A percentile compares a stretch with the other conserved stretches of the same genome.
phyloP scores from a whole-genome alignment of 2,329 filamentous ascomycete genomes.

The Venturia aucupariae region DNA sequence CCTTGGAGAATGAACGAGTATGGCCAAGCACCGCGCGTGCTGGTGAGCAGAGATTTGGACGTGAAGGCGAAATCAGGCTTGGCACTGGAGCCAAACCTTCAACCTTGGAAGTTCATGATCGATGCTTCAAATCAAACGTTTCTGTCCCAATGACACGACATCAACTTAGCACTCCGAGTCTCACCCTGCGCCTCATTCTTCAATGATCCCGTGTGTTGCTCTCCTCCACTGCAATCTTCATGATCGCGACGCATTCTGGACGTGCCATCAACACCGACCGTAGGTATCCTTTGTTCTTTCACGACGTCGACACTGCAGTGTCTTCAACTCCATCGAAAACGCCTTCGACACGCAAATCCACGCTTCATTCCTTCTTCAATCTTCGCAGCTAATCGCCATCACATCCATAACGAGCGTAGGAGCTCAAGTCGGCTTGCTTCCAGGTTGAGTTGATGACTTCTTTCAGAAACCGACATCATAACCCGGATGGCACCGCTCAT shows the following conservation, averaged over 20 bases:
- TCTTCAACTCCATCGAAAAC: no score
- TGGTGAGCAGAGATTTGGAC: background rate
- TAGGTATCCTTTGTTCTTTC: no score
- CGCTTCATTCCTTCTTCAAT: no score
- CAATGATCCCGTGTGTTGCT: background rate
- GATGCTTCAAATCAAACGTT: background rate
- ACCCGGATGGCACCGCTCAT: background rate
- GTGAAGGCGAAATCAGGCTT: background rate
- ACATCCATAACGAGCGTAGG: no score
- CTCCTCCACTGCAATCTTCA: no score
- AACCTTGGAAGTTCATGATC: no score
- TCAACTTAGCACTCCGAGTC: background rate
- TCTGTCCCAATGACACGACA: background rate
- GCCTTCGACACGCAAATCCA: background rate
- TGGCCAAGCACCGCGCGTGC: background rate
- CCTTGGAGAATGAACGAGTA: background rate
- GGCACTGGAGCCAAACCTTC: background rate
- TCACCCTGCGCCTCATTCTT: background rate
- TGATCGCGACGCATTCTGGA: no score
- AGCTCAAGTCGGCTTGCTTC: no score
- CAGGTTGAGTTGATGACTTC: no score
- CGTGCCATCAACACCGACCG: no score
- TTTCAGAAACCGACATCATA: background rate
- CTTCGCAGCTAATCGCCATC: no score
- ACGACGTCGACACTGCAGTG: no score